Evolutionary conservation across 2,329 filamentous ascomycete species (phyloP), one percentile per base, ranked within the genome.

Genomic region (Aspergillaceae sp.): DNA sequence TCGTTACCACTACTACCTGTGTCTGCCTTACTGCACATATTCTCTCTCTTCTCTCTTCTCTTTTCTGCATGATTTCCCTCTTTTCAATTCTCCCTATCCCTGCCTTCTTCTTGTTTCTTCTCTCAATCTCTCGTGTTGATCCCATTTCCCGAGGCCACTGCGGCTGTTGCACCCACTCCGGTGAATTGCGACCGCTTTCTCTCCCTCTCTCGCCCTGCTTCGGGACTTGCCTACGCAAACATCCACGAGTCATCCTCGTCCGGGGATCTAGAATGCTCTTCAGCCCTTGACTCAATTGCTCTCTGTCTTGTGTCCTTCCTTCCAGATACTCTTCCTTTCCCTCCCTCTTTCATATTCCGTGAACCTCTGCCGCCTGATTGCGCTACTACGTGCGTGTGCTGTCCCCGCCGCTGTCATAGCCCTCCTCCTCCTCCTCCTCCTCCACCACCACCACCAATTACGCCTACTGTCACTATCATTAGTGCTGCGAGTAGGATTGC

Each of bases 311-410:
- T 19, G 19, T 9, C 19, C 26, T 19, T 19, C 36, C 19, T 27
- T 19, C 19, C 11, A 26, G 11, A 8, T 38, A 26, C 26, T 8
- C 26, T 8, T 38, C 36, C 11, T 28, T 8, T 38, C 11, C 9
- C 36, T 38, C 19, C 36, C 11, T 38, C 34, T 37, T 42, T 37
- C 47, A 19, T 19, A 19, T 19, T 19, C 46, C 37, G 37, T 30
- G 11, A 44, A 43, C 54, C 47, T 8, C 36, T 8, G 8, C 36
- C 36, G 36, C 26, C 26, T 26, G 52, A 51, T 56, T 55, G 58
- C 58, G 56, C 54, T 56, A 54, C 55, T 53, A 28, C 42, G 42
- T 56, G 53, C 53, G 58, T 60, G 55, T 52, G 52, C 52, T 54
- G 47, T 53, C 52, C 50, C 52, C 53, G 52, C 58, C 57, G 51